phyloP scores from a whole-genome alignment of 139 green algal species.

The Bryopsis sp. region DNA sequence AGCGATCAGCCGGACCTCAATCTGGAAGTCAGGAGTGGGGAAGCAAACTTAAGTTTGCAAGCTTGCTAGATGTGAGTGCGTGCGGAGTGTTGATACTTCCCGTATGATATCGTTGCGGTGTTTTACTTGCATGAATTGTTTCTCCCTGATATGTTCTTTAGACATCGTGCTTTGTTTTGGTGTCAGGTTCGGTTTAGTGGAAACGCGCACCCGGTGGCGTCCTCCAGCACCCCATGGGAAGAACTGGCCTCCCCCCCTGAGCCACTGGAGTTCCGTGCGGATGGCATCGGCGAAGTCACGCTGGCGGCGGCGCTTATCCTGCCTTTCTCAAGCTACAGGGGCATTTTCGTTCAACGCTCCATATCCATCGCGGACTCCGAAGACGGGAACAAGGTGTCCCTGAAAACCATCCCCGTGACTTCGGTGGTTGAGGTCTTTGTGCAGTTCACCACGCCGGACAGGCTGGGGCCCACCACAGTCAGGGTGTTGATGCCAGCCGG shows the following conservation, averaged over 20 bases:
- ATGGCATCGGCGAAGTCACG: slow-evolving; percentile 27
- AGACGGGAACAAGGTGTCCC: slow-evolving; percentile 19
- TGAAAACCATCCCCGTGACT: slow-evolving; percentile 16
- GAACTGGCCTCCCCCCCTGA: not conserved
- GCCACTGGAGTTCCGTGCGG: not conserved
- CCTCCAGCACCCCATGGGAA: slow-evolving; percentile 13
- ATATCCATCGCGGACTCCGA: slow-evolving; percentile 28
- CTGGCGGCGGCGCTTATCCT: slow-evolving; percentile 38
- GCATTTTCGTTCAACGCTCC: slow-evolving; percentile 41
- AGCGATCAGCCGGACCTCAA: slow-evolving; percentile 14
- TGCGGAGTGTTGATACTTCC: too few relatives aligned
- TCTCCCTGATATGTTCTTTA: too few relatives aligned
- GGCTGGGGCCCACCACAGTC: slow-evolving; percentile 25
- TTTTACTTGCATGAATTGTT: too few relatives aligned
- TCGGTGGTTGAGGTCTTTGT: not conserved
- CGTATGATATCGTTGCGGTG: too few relatives aligned
- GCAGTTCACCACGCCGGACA: slow-evolving; percentile 41
- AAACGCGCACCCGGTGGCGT: not conserved
- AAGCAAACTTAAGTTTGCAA: too few relatives aligned
- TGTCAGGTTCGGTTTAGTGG: too few relatives aligned
- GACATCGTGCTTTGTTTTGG: too few relatives aligned
- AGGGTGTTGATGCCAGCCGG: slow-evolving; percentile 41
- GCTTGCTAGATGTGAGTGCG: too few relatives aligned
- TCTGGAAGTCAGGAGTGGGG: not conserved
- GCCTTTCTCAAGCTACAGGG: slow-evolving; percentile 45